Percentiles rank a stretch among this genome's conserved stretches.
phyloP scores from a whole-genome alignment of 2,329 filamentous ascomycete genomes.

The Madurella mycetomatis region DNA sequence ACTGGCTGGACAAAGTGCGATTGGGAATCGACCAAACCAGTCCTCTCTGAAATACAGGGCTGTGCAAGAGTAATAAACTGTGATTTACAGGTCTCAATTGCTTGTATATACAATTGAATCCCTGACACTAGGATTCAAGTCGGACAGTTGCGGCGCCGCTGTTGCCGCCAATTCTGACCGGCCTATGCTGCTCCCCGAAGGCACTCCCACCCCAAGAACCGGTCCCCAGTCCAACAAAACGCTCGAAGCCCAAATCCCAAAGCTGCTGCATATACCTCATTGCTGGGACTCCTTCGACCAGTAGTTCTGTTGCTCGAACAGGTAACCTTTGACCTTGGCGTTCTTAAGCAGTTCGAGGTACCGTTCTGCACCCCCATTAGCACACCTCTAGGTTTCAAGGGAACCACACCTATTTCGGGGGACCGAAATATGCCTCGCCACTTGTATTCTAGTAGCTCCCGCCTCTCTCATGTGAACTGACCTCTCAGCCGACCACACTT shows the following conservation, averaged over 20 bases:
- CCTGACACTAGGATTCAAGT: neutral
- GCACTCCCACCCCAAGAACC: neutral
- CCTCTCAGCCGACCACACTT: slow-evolving; percentile 80
- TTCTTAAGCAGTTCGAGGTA: slow-evolving; percentile 75
- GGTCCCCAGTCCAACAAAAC: neutral
- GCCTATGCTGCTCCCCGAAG: neutral
- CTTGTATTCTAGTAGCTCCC: neutral
- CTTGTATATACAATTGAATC: slow-evolving; percentile 18
- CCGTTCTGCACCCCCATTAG: slow-evolving; percentile 52
- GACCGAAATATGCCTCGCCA: neutral
- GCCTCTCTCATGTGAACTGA: slow-evolving; percentile 41
- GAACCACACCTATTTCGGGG: neutral
- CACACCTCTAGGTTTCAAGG: neutral
- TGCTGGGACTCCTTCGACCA: slow-evolving; percentile 46
- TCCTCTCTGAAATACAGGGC: too few relatives aligned
- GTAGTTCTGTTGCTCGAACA: slow-evolving; percentile 78
- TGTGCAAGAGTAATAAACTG: neutral
- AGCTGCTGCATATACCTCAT: neutral
- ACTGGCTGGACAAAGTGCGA: too few relatives aligned
- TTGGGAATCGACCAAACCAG: too few relatives aligned
- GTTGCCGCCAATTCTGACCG: neutral
- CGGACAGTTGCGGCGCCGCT: neutral
- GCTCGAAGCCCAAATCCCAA: neutral
- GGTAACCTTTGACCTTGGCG: slow-evolving; percentile 71
- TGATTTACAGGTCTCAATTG: slow-evolving; percentile 16